These are phyloP conservation scores for Pholiota conissans DNA, from an alignment of 768 basidiomycete species.

Conservation along the genomic window DNA sequence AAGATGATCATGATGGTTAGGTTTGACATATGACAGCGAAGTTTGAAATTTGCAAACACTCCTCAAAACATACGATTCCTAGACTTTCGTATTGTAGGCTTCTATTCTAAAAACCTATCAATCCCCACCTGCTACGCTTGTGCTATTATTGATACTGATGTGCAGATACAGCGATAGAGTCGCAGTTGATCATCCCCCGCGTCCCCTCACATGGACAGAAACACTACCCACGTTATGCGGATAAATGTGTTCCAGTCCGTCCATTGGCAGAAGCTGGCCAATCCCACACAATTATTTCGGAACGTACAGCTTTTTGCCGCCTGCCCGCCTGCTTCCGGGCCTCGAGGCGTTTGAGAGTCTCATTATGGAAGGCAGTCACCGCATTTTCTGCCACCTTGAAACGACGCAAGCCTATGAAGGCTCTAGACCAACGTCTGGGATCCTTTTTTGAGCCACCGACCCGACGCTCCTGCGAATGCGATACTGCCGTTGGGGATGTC, in stretches of 20 bases:
- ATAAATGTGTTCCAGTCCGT: background rate
- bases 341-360: background rate
- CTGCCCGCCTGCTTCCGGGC: background rate
- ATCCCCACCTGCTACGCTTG: background rate
- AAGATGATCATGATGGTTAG: background rate
- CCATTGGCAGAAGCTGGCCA: background rate
- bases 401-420: background rate
- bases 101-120: background rate
- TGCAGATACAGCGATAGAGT: background rate
- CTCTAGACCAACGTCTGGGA: background rate
- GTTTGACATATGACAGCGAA: background rate
- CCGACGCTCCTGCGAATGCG: conserved; percentile 1
- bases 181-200: background rate
- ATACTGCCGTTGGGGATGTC: background rate
- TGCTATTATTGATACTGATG: background rate
- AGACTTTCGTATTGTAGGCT: background rate
- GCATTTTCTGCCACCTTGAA: background rate
- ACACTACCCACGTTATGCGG: background rate
- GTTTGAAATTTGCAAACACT: background rate
- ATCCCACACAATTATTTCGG: background rate
- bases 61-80: background rate
- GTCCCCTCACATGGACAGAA: background rate
- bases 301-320: background rate
- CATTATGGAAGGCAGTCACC: background rate
- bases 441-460: conserved; percentile 1